phyloP scores from a whole-genome alignment of 2,329 filamentous ascomycete genomes.

The Tolypocladium paradoxum region DNA sequence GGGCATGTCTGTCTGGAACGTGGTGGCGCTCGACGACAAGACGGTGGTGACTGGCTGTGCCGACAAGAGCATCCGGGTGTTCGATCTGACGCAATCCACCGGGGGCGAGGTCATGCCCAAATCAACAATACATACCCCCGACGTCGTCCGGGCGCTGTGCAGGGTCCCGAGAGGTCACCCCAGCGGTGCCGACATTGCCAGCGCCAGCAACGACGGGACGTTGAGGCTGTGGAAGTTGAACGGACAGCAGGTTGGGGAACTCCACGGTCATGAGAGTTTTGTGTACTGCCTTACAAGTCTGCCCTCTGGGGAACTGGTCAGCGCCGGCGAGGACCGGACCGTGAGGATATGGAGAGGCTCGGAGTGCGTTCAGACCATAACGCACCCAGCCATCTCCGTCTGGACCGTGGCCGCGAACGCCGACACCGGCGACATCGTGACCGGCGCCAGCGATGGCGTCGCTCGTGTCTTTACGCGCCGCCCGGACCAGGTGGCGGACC shows the following conservation, averaged over 20 bases:
- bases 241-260: conserved; percentile 63
- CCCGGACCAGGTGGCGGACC: conserved; percentile 56
- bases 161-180: conserved; percentile 64
- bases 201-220: conserved; percentile 83
- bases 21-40: conserved; percentile 68
- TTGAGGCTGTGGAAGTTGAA: conserved; percentile 80
- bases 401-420: conserved; percentile 81
- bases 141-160: conserved; percentile 83
- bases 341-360: conserved; percentile 76
- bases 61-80: conserved; percentile 81
- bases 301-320: conserved; percentile 79
- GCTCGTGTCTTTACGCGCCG: conserved; percentile 75
- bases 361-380: conserved; percentile 88
- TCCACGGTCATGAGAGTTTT: conserved; percentile 87
- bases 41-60: conserved; percentile 87
- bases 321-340: conserved; percentile 89
- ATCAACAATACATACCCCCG: conserved; percentile 53
- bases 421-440: conserved; percentile 84
- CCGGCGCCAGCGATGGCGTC: conserved; percentile 79
- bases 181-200: conserved; percentile 84
- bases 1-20: conserved; percentile 75
- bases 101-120: conserved; percentile 39
- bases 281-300: conserved; percentile 76
- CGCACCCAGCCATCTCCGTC: conserved; percentile 91
- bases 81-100: conserved; percentile 55